Conservation (phyloP, 164 flowering plant species). For the Umbellularia californica region DNA sequence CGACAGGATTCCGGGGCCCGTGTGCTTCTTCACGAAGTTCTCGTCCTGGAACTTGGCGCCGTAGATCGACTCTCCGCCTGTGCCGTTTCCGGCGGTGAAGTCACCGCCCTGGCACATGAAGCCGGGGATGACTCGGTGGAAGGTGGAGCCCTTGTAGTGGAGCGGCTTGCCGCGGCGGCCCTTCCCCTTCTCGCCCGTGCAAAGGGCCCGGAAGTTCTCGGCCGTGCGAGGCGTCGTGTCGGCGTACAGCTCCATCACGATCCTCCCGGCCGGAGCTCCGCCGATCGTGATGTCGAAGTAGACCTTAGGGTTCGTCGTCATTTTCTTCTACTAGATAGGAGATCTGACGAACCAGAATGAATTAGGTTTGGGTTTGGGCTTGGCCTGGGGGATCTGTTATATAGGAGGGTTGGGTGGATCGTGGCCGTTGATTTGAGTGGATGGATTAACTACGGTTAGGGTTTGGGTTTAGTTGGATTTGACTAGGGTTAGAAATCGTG, state of each 20-base stretch:
- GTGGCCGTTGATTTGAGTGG: no score
- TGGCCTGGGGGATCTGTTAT: no score
- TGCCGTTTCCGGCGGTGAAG: constrained; percentile 43
- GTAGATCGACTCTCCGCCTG: constrained; percentile 47
- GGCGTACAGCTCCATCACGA: constrained; percentile 79
- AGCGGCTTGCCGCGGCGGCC: constrained; percentile 30
- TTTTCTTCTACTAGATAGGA: not conserved
- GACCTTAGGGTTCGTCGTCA: constrained; percentile 60
- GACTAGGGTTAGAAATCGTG: no score
- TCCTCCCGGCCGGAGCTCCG: constrained; percentile 52
- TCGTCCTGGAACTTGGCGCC: constrained; percentile 44
- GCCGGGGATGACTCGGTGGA: constrained; percentile 36
- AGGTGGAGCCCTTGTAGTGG: constrained; percentile 34
- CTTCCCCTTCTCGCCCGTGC: constrained; percentile 72
- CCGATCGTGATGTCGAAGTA: constrained; percentile 76
- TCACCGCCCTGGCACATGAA: constrained; percentile 51
- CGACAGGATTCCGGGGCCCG: constrained; percentile 39
- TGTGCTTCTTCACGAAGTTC: constrained; percentile 46
- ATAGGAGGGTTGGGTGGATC: no score
- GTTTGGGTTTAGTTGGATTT: no score
- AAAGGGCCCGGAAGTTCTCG: constrained; percentile 80
- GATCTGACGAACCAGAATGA: no score
- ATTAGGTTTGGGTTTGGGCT: no score
- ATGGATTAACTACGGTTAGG: no score
- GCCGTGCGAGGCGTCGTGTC: constrained; percentile 56